phyloP scores from a whole-genome alignment of 108 stramenopile species.

The Skeletonema marinoi region DNA sequence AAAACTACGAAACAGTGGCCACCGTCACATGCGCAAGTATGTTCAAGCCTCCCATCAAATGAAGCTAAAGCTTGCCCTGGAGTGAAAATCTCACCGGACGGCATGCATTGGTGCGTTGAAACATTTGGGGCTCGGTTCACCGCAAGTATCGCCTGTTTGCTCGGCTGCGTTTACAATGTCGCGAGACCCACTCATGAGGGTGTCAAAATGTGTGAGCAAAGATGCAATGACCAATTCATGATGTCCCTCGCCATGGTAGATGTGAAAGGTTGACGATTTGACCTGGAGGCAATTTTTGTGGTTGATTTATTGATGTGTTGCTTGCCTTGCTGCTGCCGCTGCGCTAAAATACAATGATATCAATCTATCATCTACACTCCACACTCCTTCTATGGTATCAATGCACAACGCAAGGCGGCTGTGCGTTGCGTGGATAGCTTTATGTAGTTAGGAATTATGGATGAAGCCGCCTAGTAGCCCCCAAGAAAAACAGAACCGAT shows the following conservation, averaged over 20 bases:
- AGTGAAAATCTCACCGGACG: conserved; percentile 29
- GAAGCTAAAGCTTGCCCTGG: conserved; percentile 5
- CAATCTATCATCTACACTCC: no score
- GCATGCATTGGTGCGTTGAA: conserved; percentile 50
- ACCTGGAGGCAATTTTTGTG: no score
- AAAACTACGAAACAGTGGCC: conserved; percentile 11
- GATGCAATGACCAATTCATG: conserved; percentile 21
- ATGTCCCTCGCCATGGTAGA: not conserved
- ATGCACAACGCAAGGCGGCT: no score
- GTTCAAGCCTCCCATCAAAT: not conserved
- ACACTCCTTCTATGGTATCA: no score
- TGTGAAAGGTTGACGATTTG: no score
- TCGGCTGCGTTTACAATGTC: conserved; percentile 26
- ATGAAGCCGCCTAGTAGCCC: no score
- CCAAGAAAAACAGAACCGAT: no score
- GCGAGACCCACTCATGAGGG: not conserved
- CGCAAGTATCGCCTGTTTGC: conserved; percentile 31
- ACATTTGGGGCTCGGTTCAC: conserved; percentile 34
- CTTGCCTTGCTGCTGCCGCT: no score
- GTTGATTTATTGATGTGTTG: no score
- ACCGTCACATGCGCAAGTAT: conserved; percentile 38
- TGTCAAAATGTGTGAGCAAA: not conserved
- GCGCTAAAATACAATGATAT: no score
- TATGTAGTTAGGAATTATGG: no score
- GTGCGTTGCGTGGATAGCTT: no score